These are phyloP conservation scores for Amphicarpaea edgeworthii DNA, from an alignment of 306 rosid genomes.

Conservation along the genomic window DNA sequence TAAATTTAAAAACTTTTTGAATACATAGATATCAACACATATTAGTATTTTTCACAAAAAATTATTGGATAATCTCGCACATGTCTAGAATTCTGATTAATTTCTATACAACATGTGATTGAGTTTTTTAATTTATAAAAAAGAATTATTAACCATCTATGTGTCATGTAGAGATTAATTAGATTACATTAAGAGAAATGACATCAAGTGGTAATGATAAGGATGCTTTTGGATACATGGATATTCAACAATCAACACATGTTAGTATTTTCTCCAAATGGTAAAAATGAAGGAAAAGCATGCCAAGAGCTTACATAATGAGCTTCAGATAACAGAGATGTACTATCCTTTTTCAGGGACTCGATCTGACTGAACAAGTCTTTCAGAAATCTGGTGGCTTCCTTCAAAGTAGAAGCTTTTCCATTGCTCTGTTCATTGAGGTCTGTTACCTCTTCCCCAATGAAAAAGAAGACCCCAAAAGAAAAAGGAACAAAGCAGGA, in stretches of 20 bases:
- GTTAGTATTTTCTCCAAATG: constrained; percentile 1
- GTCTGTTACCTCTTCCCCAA: constrained; percentile 47
- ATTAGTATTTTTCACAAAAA: background rate
- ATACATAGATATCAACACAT: constrained; percentile 7
- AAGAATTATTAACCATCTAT: no score
- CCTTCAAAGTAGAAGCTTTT: constrained; percentile 69
- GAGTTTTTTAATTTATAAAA: no score
- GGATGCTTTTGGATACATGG: no score
- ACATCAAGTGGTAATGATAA: no score
- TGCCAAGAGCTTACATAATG: constrained; percentile 62
- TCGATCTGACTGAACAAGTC: constrained; percentile 72
- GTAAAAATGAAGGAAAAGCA: background rate
- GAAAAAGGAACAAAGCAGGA: background rate
- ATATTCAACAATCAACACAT: no score
- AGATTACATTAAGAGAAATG: no score
- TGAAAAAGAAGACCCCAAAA: background rate
- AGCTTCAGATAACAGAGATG: constrained; percentile 69
- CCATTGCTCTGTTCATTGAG: constrained; percentile 65
- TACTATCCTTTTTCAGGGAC: constrained; percentile 67
- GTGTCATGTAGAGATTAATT: no score
- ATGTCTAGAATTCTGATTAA: no score
- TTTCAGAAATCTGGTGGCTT: constrained; percentile 68
- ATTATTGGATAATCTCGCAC: no score
- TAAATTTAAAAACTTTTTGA: no score
- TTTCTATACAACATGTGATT: no score